Percentiles rank a stretch among this genome's conserved stretches.
phyloP scores from a whole-genome alignment of 2,329 filamentous ascomycete genomes.

The Nemania sp. region DNA sequence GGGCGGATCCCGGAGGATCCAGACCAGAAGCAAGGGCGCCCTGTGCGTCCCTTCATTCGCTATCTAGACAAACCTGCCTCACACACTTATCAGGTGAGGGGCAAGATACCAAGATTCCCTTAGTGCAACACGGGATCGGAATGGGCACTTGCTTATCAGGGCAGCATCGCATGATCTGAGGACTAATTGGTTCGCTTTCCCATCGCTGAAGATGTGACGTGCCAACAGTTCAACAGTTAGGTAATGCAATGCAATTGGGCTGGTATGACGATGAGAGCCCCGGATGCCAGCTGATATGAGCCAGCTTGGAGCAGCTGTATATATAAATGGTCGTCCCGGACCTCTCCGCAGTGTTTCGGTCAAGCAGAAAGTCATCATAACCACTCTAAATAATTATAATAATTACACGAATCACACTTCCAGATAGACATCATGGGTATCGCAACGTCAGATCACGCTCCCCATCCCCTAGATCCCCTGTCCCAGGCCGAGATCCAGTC shows the following conservation, averaged over 20 bases:
- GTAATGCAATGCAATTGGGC: no score
- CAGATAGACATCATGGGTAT: slow-evolving; percentile 34
- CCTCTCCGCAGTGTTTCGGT: not conserved
- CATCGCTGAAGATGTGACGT: no score
- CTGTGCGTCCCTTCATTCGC: not conserved
- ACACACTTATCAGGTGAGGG: slow-evolving; percentile 31
- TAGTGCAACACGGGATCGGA: slow-evolving; percentile 8
- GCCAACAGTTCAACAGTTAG: no score
- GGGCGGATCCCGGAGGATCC: no score
- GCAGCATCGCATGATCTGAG: slow-evolving; percentile 29
- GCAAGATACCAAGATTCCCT: slow-evolving; percentile 15
- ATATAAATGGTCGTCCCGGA: slow-evolving; percentile 2
- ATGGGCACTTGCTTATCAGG: slow-evolving; percentile 31
- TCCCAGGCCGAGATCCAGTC: slow-evolving; percentile 71
- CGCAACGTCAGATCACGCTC: slow-evolving; percentile 25
- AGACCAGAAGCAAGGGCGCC: not conserved
- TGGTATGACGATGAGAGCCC: not conserved
- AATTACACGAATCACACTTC: no score
- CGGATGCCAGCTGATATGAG: slow-evolving; percentile 9
- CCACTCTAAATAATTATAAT: no score
- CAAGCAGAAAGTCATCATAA: no score
- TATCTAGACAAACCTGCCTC: slow-evolving; percentile 19
- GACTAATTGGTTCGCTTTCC: slow-evolving; percentile 34
- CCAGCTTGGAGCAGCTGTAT: not conserved
- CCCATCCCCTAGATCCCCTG: slow-evolving; percentile 79